A percentile compares a stretch with the other conserved stretches of the same genome.
phyloP scores from a whole-genome alignment of 345 rosid genomes.

The Kandelia obovata region DNA sequence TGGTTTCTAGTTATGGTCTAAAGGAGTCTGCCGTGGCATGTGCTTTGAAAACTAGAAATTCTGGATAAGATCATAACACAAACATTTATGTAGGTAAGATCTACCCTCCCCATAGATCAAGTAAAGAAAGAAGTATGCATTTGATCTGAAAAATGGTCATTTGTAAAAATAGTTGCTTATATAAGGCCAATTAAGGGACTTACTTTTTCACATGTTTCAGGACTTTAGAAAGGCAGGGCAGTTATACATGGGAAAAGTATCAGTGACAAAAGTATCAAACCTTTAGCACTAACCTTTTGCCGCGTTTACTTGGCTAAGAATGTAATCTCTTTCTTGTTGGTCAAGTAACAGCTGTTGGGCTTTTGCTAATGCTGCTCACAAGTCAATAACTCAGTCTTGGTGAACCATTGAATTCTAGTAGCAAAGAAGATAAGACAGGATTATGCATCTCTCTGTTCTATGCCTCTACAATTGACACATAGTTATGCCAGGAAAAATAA shows the following conservation, averaged over 20 bases:
- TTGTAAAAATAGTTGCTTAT: no score
- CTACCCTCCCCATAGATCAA: no score
- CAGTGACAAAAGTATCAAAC: not conserved
- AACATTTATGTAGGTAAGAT: no score
- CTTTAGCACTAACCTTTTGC: constrained; percentile 62
- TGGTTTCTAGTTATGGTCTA: not conserved
- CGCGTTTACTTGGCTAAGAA: constrained; percentile 76
- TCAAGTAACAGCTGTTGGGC: constrained; percentile 83
- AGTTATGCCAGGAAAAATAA: no score
- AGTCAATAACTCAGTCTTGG: constrained; percentile 20
- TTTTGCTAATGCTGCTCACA: constrained; percentile 78
- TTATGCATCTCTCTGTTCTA: not conserved
- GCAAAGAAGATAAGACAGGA: not conserved
- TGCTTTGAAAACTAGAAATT: not conserved
- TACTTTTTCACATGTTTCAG: no score
- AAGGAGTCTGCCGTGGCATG: not conserved
- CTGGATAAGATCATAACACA: no score
- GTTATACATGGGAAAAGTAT: not conserved
- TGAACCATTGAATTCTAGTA: constrained; percentile 13
- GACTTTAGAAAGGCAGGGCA: no score
- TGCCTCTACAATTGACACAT: no score
- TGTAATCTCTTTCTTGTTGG: constrained; percentile 83
- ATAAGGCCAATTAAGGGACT: no score
- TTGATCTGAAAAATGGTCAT: no score
- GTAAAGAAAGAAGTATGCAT: no score